Conservation (phyloP, 768 basidiomycete genomes). For the Dacryopinax primogenitus region DNA sequence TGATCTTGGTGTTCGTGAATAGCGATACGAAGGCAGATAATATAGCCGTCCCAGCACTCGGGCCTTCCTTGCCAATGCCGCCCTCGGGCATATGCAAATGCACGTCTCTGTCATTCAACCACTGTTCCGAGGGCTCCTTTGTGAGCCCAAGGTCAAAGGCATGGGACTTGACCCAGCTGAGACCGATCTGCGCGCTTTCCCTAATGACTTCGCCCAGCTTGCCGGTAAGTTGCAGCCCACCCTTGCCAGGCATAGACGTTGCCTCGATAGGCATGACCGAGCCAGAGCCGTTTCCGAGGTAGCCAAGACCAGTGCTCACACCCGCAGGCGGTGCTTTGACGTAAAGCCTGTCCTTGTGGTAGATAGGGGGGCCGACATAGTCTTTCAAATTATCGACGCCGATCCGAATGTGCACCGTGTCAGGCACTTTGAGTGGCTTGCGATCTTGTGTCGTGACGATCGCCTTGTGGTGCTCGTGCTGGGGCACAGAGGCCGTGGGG, state of each 20-base stretch:
- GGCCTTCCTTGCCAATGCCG: slow-evolving; percentile 87
- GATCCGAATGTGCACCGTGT: slow-evolving; percentile 63
- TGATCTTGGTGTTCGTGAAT: slow-evolving; percentile 71
- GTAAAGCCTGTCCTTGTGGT: slow-evolving; percentile 91
- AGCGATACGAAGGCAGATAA: slow-evolving; percentile 82
- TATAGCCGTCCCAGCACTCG: slow-evolving; percentile 91
- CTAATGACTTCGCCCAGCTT: slow-evolving; percentile 97
- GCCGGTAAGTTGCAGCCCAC: slow-evolving; percentile 80
- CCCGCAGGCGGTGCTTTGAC: slow-evolving; percentile 68
- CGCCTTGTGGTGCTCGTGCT: slow-evolving; percentile 33
- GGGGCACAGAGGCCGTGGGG: slow-evolving; percentile 11
- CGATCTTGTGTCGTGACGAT: slow-evolving; percentile 63
- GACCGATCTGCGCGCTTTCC: slow-evolving; percentile 87
- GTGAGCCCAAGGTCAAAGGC: slow-evolving; percentile 84
- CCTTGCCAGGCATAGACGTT: slow-evolving; percentile 93
- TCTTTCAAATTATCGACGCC: slow-evolving; percentile 82
- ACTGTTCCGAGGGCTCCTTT: slow-evolving; percentile 50
- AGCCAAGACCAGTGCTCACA: slow-evolving; percentile 89
- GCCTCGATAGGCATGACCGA: slow-evolving; percentile 97
- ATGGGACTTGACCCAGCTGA: slow-evolving; percentile 87
- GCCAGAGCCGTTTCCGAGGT: slow-evolving; percentile 90
- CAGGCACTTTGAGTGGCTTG: slow-evolving; percentile 69
- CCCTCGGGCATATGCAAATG: slow-evolving; percentile 98
- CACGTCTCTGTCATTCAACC: slow-evolving; percentile 74
- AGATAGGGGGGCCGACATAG: slow-evolving; percentile 90